Evolutionary conservation across 805 yeast genomes (phyloP).

Genomic region (Hanseniaspora singularis): DNA sequence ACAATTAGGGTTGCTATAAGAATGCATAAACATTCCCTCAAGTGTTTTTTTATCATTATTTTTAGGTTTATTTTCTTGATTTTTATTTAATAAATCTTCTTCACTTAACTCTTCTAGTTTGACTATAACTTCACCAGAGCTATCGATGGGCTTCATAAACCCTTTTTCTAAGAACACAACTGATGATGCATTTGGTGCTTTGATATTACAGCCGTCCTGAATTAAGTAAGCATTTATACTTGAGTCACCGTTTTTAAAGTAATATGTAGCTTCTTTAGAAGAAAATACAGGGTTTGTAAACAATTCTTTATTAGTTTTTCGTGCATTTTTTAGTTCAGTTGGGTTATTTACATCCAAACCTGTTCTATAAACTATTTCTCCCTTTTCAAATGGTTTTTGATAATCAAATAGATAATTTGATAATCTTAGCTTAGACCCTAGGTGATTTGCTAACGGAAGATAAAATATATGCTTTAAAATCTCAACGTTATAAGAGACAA

Average conservation of each 20-base stretch:
- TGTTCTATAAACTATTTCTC: not conserved
- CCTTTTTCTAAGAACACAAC: not conserved
- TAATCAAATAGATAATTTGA: slow-evolving; percentile 11
- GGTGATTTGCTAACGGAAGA: not conserved
- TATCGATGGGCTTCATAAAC: slow-evolving; percentile 2
- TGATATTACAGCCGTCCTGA: slow-evolving; percentile 5
- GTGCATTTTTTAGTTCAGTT: not conserved
- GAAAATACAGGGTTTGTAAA: slow-evolving; percentile 3
- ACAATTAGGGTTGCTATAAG: not conserved
- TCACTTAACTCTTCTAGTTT: not conserved
- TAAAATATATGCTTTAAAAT: slow-evolving; percentile 3
- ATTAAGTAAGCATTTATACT: slow-evolving; percentile 7
- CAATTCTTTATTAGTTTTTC: not conserved
- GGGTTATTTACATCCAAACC: not conserved
- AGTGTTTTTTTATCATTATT: not conserved
- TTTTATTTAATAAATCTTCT: not conserved
- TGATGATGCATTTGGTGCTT: slow-evolving; percentile 6
- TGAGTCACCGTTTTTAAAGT: slow-evolving; percentile 2
- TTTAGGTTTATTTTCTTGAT: not conserved
- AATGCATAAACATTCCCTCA: not conserved
- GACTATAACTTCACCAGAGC: not conserved
- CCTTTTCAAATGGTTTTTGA: slow-evolving; percentile 8
- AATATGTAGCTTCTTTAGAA: not conserved
- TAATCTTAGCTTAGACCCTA: not conserved
- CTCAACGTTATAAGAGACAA: not conserved